A percentile compares a stretch with the other conserved stretches of the same genome.
Evolutionary conservation across 129 eudicot species (phyloP).

Genomic region (Lonicera japonica): DNA sequence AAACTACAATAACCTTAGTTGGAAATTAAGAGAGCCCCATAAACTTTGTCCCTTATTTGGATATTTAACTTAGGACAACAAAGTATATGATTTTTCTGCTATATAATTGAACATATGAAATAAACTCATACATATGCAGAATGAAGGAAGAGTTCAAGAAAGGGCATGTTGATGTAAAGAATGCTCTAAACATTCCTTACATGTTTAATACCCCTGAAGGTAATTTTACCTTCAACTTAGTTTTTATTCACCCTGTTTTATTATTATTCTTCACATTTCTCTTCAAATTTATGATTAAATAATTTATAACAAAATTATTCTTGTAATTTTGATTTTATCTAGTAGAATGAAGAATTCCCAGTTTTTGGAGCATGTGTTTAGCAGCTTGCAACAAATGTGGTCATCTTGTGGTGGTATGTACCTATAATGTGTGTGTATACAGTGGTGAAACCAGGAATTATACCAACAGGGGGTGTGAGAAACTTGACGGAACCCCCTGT

Average conservation of each 20-base stretch:
- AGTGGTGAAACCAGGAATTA: no score
- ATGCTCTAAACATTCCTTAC: constrained; percentile 64
- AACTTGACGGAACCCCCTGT: no score
- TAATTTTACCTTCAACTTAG: neutral
- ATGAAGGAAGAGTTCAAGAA: constrained; percentile 87
- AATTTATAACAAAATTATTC: neutral
- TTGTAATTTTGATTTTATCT: no score
- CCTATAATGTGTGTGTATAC: no score
- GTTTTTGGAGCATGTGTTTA: constrained; percentile 66
- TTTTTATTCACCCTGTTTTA: neutral
- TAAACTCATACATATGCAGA: constrained; percentile 29
- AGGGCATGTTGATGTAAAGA: constrained; percentile 67
- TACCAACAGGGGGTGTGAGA: no score
- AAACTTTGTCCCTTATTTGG: no score
- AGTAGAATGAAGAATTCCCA: constrained; percentile 86
- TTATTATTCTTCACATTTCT: neutral
- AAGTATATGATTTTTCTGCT: no score
- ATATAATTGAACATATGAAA: neutral
- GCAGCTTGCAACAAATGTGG: constrained; percentile 48
- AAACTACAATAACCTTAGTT: no score
- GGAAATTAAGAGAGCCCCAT: no score
- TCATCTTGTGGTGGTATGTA: constrained; percentile 63
- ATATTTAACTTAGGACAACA: no score
- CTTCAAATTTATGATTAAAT: neutral
- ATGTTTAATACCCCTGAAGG: constrained; percentile 79